phyloP scores from a whole-genome alignment of 768 basidiomycete species.

The Leucosporidium scottii region DNA sequence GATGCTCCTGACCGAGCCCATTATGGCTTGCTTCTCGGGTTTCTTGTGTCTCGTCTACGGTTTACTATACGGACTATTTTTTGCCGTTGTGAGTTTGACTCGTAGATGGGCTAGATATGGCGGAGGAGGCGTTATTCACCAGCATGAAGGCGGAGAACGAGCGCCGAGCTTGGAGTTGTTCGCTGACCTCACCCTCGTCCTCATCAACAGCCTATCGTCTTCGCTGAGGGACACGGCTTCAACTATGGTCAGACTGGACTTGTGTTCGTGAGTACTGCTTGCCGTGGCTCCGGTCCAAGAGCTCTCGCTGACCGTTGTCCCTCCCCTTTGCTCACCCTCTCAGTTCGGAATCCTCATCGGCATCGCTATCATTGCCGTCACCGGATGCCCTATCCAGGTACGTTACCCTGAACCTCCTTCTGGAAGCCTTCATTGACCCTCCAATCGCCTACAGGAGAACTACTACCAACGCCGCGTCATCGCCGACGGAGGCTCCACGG shows the following conservation, averaged over 20 bases:
- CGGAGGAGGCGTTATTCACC: too few relatives aligned
- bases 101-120: not conserved
- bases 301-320: conserved; percentile 28
- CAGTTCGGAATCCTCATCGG: conserved; percentile 12
- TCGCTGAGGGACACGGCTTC: conserved; percentile 14
- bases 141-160: too few relatives aligned
- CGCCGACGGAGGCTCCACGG: conserved; percentile 9
- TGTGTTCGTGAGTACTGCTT: conserved; percentile 32
- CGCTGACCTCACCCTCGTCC: not conserved
- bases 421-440: conserved; percentile 9
- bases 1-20: conserved; percentile 7
- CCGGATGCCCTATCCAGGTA: conserved; percentile 21
- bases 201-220: conserved; percentile 12
- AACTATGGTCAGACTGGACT: conserved; percentile 7
- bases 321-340: conserved; percentile 3
- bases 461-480: conserved; percentile 28
- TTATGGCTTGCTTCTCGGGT: conserved; percentile 7
- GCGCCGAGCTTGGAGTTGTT: too few relatives aligned
- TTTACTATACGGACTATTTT: conserved; percentile 27
- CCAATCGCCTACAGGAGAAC: conserved; percentile 30
- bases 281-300: too few relatives aligned
- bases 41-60: conserved; percentile 38
- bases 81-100: not conserved
- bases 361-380: conserved; percentile 33
- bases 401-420: not conserved